phyloP scores from a whole-genome alignment of 345 rosid genomes.

The Gossypium thurberi region DNA sequence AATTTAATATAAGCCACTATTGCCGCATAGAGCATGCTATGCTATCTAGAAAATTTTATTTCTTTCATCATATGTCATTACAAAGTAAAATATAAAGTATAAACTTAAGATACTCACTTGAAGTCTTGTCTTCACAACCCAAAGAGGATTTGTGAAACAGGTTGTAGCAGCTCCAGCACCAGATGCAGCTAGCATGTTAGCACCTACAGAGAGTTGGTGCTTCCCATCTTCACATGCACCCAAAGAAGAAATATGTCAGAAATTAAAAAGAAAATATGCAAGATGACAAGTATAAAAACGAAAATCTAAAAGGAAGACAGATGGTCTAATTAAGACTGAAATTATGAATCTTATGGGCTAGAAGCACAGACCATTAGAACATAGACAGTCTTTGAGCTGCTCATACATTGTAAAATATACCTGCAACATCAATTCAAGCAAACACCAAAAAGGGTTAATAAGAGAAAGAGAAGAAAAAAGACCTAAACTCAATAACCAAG shows the following conservation, averaged over 20 bases:
- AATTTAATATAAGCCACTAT: not conserved
- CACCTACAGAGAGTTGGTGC: conserved; percentile 7
- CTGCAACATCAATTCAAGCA: conserved; percentile 32
- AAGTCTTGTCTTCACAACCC: conserved; percentile 43
- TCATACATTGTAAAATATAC: conserved; percentile 80
- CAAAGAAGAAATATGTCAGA: not conserved
- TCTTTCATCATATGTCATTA: not conserved
- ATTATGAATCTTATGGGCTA: not conserved
- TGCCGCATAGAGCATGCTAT: not conserved
- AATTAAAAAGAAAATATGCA: not conserved
- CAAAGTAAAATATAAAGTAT: not conserved
- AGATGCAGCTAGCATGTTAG: conserved; percentile 66
- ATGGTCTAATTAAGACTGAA: not conserved
- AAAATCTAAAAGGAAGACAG: not conserved
- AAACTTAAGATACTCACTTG: conserved; percentile 39
- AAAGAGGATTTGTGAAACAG: conserved; percentile 62
- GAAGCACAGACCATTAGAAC: conserved; percentile 43
- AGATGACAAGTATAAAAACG: not conserved
- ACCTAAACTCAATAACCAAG: not conserved
- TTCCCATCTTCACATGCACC: conserved; percentile 5
- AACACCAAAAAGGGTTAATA: not conserved
- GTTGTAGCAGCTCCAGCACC: conserved; percentile 55
- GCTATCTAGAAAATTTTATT: not conserved
- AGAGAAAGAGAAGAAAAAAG: not conserved
- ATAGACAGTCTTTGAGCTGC: conserved; percentile 63